A percentile compares a stretch with the other conserved stretches of the same genome.
phyloP scores from a whole-genome alignment of 2,329 filamentous ascomycete species.

The Colletotrichum sp. region DNA sequence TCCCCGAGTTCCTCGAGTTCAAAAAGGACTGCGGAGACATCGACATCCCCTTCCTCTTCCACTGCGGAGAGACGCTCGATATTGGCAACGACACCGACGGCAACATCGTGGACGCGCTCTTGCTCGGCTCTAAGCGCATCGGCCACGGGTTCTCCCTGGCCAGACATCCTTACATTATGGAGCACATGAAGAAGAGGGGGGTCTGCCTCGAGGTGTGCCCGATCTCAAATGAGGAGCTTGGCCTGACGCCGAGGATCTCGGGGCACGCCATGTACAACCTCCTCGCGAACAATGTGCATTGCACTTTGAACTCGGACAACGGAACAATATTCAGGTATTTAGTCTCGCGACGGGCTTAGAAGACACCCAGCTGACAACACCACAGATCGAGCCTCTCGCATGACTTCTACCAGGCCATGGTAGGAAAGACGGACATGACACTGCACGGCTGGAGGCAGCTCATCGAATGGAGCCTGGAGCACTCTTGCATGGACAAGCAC shows the following conservation, averaged over 20 bases:
- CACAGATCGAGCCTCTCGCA: constrained; percentile 72
- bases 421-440: constrained; percentile 70
- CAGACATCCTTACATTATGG: constrained; percentile 69
- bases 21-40: constrained; percentile 54
- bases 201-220: constrained; percentile 80
- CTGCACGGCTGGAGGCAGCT: constrained; percentile 76
- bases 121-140: constrained; percentile 71
- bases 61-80: constrained; percentile 78
- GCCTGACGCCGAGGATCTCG: constrained; percentile 67
- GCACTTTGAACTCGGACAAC: constrained; percentile 77
- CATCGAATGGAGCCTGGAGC: constrained; percentile 65
- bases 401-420: constrained; percentile 79
- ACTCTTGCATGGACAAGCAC: constrained; percentile 55
- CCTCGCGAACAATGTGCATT: constrained; percentile 75
- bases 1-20: constrained; percentile 62
- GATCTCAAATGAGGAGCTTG: constrained; percentile 78
- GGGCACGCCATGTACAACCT: constrained; percentile 72
- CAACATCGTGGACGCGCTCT: constrained; percentile 72
- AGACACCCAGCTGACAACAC: background rate
- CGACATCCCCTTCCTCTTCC: constrained; percentile 75
- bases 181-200: constrained; percentile 64
- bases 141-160: constrained; percentile 76
- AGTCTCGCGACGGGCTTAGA: background rate
- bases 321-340: constrained; percentile 72
- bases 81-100: constrained; percentile 67